Percentiles rank a stretch among this genome's conserved stretches.
These are phyloP conservation scores for Lipomyces starkeyi DNA, from an alignment of 805 yeast species.

Conservation along the genomic window DNA sequence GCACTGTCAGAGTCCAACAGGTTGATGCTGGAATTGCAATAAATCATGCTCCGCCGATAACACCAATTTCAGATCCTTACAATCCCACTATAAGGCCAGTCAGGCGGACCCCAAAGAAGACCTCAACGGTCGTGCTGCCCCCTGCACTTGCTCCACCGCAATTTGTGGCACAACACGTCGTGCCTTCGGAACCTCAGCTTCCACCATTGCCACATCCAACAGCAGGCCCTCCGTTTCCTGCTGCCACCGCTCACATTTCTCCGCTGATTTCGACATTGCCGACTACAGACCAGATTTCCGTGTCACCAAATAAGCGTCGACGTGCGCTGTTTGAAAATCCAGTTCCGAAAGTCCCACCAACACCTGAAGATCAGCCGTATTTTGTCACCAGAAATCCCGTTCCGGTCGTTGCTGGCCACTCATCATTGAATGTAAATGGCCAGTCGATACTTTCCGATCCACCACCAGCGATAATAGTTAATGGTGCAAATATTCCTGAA, in stretches of 20 bases:
- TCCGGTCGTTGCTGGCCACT: background rate
- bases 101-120: background rate
- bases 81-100: background rate
- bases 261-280: background rate
- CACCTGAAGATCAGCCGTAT: slow-evolving; percentile 3
- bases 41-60: background rate
- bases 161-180: background rate
- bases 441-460: slow-evolving; percentile 25
- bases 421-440: slow-evolving; percentile 19
- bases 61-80: background rate
- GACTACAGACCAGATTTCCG: background rate
- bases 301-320: slow-evolving; percentile 13
- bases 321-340: slow-evolving; percentile 18
- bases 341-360: slow-evolving; percentile 1
- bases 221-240: background rate
- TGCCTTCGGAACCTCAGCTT: background rate
- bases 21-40: background rate
- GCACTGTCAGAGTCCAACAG: background rate
- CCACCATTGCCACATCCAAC: background rate
- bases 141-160: background rate
- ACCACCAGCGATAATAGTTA: background rate
- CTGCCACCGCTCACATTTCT: background rate
- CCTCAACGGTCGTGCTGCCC: background rate
- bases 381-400: background rate
- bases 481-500: slow-evolving; percentile 2